phyloP scores from a whole-genome alignment of 192 early-diverging fungal genomes.

The Podila minutissima region DNA sequence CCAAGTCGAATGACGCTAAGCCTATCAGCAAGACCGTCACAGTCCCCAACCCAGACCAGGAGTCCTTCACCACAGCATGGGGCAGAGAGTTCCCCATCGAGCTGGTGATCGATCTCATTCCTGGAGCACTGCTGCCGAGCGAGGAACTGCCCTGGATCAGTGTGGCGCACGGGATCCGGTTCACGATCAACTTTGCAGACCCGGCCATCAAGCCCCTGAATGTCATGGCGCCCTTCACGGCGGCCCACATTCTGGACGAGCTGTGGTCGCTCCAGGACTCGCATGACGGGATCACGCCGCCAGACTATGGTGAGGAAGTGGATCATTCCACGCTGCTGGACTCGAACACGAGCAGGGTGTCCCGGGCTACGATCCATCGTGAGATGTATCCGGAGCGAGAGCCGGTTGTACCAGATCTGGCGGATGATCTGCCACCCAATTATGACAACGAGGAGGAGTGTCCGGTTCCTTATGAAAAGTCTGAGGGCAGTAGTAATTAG shows the following conservation, averaged over 20 bases:
- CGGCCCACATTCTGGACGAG: conserved; percentile 24
- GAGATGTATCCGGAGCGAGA: conserved; percentile 38
- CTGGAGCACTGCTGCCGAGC: conserved; percentile 8
- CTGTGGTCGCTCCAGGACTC: conserved; percentile 13
- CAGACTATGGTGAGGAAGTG: conserved; percentile 25
- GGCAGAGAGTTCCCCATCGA: conserved; percentile 36
- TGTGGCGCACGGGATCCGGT: conserved; percentile 8
- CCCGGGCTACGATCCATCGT: conserved; percentile 4
- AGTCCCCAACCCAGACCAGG: conserved; percentile 30
- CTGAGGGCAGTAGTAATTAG: background rate
- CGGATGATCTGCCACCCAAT: conserved; percentile 27
- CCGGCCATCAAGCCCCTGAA: conserved; percentile 14
- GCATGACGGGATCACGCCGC: conserved; percentile 24
- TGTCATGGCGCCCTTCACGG: conserved; percentile 28
- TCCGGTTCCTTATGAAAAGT: conserved; percentile 12
- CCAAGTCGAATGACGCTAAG: conserved; percentile 9
- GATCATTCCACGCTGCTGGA: conserved; percentile 21
- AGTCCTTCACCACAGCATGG: conserved; percentile 22
- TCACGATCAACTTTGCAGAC: conserved; percentile 2
- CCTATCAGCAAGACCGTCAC: conserved; percentile 17
- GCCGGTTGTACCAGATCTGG: conserved; percentile 26
- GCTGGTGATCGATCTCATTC: conserved; percentile 13
- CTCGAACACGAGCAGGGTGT: conserved; percentile 35
- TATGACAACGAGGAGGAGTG: conserved; percentile 26
- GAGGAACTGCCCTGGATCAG: conserved; percentile 22